Base-by-base conservation (phyloP, 1,139 yeast species). In the Nadsonia commutata region DNA sequence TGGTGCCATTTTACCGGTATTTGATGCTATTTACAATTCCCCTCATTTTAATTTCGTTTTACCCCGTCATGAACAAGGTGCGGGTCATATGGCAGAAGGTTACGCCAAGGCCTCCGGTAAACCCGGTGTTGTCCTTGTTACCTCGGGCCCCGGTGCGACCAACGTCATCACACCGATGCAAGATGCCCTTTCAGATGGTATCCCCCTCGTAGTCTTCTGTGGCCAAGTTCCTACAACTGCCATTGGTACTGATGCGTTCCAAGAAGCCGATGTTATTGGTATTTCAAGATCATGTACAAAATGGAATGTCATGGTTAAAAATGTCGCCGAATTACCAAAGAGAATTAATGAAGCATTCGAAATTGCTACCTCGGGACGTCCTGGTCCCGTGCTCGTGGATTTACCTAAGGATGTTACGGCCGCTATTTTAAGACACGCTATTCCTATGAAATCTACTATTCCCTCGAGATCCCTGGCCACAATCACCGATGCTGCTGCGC, bases 41-140 rank as follows among this genome's bases (percentile, higher is more conserved):
- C 80, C 81, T 46, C 76, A 81, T 57, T 88, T 90, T 71, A 78
- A 79, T 53, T 90, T 90, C 62, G 84, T 90, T 46, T 70, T 90
- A 54, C 98, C 98, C 43, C 77, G 94, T 59, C 98, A 90, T 62
- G 98, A 90, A 65, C 98, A 90, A 67, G 98, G 98, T 63, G 98
- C 98, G 19, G 98, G 98, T 43, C 98, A 90, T 65, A 90, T 90
- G 98, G 98, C 98, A 44, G 97, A 90, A 68, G 98, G 98, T 49
- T 90, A 90, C 56, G 97, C 98, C 46, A 74, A 94, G 54, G 98
- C 94, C 31, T 68, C 75, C 20, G 98, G 98, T 47, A 90, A 85
- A 63, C 93, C 96, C n/a, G 98, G 98, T 67, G 95, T 90, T 52
- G 97, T 90, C 46, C 71, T 90, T 57, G 98, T 90, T 43, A 90